These are phyloP conservation scores for Fomitopsis serialis DNA, from an alignment of 768 basidiomycete species.

Conservation along the genomic window DNA sequence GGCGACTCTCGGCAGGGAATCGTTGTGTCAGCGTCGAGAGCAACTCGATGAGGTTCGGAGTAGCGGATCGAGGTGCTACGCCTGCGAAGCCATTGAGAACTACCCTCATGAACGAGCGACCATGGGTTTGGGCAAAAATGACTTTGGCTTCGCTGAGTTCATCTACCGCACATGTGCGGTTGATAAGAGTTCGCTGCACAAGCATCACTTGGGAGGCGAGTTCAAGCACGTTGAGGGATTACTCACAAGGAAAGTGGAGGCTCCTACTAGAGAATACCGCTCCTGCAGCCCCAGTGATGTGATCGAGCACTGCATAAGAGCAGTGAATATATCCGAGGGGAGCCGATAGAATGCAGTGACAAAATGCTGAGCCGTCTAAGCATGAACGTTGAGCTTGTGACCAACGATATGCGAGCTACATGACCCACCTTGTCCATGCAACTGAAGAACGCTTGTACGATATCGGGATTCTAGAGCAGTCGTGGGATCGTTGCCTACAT, in stretches of 20 bases:
- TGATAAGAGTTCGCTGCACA: constrained; percentile 57
- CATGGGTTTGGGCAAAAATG: constrained; percentile 47
- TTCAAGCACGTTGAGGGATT: neutral
- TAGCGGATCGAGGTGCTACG: constrained; percentile 76
- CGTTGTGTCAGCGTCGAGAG: constrained; percentile 62
- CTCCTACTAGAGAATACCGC: constrained; percentile 78
- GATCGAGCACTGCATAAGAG: constrained; percentile 65
- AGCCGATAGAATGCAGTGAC: constrained; percentile 54
- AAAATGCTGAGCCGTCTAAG: constrained; percentile 52
- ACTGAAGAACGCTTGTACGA: constrained; percentile 84
- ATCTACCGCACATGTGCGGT: constrained; percentile 58
- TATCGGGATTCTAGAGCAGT: constrained; percentile 72
- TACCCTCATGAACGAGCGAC: constrained; percentile 65
- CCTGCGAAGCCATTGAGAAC: constrained; percentile 79
- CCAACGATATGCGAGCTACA: neutral
- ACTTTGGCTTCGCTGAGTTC: constrained; percentile 52
- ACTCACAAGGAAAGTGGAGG: constrained; percentile 78
- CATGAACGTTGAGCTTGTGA: neutral
- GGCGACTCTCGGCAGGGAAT: constrained; percentile 45
- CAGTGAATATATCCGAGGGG: constrained; percentile 57
- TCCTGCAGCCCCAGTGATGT: constrained; percentile 70
- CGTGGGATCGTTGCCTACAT: neutral
- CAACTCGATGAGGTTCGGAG: constrained; percentile 81
- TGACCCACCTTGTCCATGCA: constrained; percentile 71
- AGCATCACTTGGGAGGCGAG: neutral